Conservation (phyloP, 345 rosid species). For the Hirschfeldia incana region DNA sequence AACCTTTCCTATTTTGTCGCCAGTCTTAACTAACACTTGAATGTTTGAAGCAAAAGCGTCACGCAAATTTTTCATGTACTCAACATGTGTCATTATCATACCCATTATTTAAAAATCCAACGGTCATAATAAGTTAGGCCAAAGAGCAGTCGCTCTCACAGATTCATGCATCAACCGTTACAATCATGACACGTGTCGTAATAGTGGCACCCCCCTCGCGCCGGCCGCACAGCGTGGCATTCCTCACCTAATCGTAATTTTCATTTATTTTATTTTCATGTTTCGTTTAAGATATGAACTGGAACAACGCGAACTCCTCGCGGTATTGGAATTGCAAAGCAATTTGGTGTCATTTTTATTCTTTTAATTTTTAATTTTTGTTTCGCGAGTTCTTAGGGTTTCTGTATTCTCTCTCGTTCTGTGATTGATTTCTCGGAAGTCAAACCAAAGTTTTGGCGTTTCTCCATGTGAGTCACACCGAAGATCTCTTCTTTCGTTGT, state of each 20-base stretch:
- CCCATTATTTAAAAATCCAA: not conserved
- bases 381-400: slow-evolving; percentile 41
- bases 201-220: not conserved
- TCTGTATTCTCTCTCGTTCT: slow-evolving; percentile 21
- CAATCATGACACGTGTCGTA: not conserved
- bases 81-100: slow-evolving; percentile 24
- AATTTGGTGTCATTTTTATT: slow-evolving; percentile 2
- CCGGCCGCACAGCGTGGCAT: slow-evolving; percentile 32
- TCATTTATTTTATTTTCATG: not conserved
- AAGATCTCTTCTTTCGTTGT: slow-evolving; percentile 14
- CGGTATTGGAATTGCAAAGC: slow-evolving; percentile 22
- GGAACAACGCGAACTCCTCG: slow-evolving; percentile 28
- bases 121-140: not conserved
- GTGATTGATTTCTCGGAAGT: slow-evolving; percentile 32
- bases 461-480: slow-evolving; percentile 28
- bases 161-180: not conserved
- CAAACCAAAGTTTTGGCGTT: slow-evolving; percentile 33
- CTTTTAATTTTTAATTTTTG: not conserved
- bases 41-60: not conserved
- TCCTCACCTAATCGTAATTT: not conserved
- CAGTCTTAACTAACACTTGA: not conserved
- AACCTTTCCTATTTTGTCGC: not conserved
- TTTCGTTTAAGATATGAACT: slow-evolving; percentile 27
- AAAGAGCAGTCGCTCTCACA: slow-evolving; percentile 5
- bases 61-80: not conserved